Evolutionary conservation across 2,329 filamentous ascomycete genomes (phyloP), one percentile per base, ranked within the genome.

Genomic region (Neophaeococcomyces aloes): DNA sequence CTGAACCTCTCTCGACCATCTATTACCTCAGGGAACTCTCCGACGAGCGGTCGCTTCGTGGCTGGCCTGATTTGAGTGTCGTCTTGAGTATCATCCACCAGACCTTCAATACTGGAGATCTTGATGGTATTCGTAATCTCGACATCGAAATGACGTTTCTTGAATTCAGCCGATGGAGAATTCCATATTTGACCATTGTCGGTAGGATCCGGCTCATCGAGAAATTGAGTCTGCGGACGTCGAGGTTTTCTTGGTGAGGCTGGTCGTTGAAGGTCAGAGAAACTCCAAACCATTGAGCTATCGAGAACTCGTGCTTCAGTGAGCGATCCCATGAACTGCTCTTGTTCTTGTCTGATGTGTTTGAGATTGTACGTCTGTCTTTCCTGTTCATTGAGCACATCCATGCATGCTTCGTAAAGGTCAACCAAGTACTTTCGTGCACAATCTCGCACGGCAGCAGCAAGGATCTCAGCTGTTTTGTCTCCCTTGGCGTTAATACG

Each of bases 241-340:
- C 13, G 23, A 4, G n/a, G 23, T 11, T 15, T 31, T 31, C 15
- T 23, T 11, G 37, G 29, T 8, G 23, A 39, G 18, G 13, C 3
- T 17, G 25, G 21, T 4, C 13, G 14, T 18, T 30, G 3, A 7
- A 25, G n/a, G 11, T 18, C 37, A 4, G 37, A 4, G 21, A 39
- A 21, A 17, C 37, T 39, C 37, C 37, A 39, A 8, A n/a, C 37
- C 14, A 39, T 14, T 29, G 37, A 29, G 37, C 37, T 39, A 17
- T 39, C 17, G 10, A 39, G 27, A 18, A 25, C 17, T 7, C 37
- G 37, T 18, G 37, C 37, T 29, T 39, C 37, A 15, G 37, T 14
- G 17, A 39, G 17, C 4, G 18, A 3, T 30, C 29, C 37, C 30
- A 14, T 3, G 7, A 15, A 4, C 7, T 13, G 11, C 18, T 11